Base-by-base conservation (phyloP, 208 protist species). In the Leptomonas pyrrhocoris region DNA sequence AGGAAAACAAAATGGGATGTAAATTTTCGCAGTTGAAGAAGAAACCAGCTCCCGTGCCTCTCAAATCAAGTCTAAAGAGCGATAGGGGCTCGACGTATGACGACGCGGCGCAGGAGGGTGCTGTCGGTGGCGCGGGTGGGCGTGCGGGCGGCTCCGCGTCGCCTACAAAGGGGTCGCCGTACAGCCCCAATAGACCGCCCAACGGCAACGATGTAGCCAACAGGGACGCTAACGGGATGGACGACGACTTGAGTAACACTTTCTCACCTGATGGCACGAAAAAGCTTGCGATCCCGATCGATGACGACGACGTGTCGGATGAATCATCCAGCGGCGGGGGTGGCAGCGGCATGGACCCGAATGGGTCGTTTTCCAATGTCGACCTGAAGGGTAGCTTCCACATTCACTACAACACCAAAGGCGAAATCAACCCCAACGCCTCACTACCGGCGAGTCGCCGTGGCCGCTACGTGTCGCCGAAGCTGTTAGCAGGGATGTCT, bases 371-470 rank as follows among this genome's bases (percentile, higher is more conserved):
- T 21, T 31, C 63, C 38, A 73, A 65, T 21, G 42, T 65, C 12
- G 73, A 74, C n/a, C 40, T 80, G 4, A 63, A 58, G 15, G 68
- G 79, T 31, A 84, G 79, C 48, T 80, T 84, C 54, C 73, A 65
- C 50, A 74, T 64, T 36, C 25, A 49, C 21, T 73, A 77, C 62
- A 73, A 60, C 12, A 68, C 58, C 42, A 80, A 80, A 28, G 73
- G 56, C 1, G 73, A 68, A 53, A 61, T 77, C 21, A 56, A 61
- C 23, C 50, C 60, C 25, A 65, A 59, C 36, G 34, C 63, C 4
- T 55, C 64, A 51, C 42, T 62, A 48, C 63, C 64, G 42, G 50
- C 69, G 60, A n/a, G 19, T 18, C 62, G 65, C 13, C 42, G 64
- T 16, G 64, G 56, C 13, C 61, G 72, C 15, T 64, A 23, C 2